Conservation (phyloP, 768 basidiomycete genomes). For the Amanita rubescens region DNA sequence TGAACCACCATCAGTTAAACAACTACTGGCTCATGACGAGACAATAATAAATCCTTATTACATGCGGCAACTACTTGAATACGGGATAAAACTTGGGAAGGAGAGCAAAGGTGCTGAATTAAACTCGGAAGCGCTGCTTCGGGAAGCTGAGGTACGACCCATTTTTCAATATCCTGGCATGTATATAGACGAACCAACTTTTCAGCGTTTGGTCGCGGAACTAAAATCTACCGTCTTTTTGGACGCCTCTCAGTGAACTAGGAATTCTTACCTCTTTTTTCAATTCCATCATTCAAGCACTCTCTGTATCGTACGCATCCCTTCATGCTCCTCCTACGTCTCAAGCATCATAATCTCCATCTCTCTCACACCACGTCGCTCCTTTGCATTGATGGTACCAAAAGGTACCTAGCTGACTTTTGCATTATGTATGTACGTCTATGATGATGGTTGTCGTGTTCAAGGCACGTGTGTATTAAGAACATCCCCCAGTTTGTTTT, state of each 20-base stretch:
- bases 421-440: constrained; percentile 7
- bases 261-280: not conserved
- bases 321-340: not conserved
- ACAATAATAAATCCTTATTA: constrained; percentile 74
- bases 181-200: not conserved
- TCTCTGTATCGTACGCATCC: not conserved
- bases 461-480: constrained; percentile 4
- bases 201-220: constrained; percentile 58
- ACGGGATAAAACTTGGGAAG: constrained; percentile 57
- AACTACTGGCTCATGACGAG: constrained; percentile 42
- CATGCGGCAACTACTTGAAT: constrained; percentile 67
- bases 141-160: constrained; percentile 48
- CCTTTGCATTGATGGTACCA: not conserved
- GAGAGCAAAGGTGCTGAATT: constrained; percentile 30
- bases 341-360: not conserved
- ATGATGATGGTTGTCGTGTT: constrained; percentile 3
- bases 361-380: not conserved
- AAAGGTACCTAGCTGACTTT: not conserved
- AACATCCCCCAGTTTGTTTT: not conserved
- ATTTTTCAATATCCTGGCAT: not conserved
- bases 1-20: constrained; percentile 21
- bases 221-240: constrained; percentile 35
- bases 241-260: not conserved
- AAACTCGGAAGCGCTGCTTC: constrained; percentile 38
- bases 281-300: constrained; percentile 3